Base-by-base conservation (phyloP, 2,329 filamentous ascomycete species). In the Neoscytalidium dimidiatum region DNA sequence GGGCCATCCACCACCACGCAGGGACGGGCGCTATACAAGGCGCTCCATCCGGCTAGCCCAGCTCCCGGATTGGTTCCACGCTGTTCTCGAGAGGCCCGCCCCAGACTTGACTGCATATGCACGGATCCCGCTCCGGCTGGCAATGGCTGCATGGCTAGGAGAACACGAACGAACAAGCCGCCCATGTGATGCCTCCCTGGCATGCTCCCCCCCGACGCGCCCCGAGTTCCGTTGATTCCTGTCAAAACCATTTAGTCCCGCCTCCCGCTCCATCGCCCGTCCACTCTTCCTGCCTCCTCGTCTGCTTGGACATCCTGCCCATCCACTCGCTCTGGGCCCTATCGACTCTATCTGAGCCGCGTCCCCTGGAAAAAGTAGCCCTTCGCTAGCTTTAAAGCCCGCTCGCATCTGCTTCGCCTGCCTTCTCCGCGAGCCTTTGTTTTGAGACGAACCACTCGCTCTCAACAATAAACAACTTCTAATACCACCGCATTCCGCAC, bases 311-410 rank as follows among this genome's bases (percentile, higher is more conserved):
- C 14, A 41, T 7, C 52, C 23, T 8, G 53, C 53, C 53, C 53
- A 58, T 58, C 41, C 56, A 60, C 56, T 60, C 56, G 56, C 56
- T 60, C 56, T 60, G 56, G 56, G 56, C 56, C 38, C 53, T 41
- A 33, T 19, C 21, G 46, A 26, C 46, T 8, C 43, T 3, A 8
- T 46, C 43, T 46, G 33, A 35, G 41, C 41, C 2, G 11, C 41
- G 41, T 44, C 41, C 6, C 33, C 33, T 14, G 33, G 33, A 7
- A 35, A 11, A 11, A 14, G n/a, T n/a, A n/a, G n/a, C 19, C n/a
- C 43, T 7, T 21, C 43, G n/a, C 43, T 23, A 51, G 6, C 28
- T 52, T 52, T 19, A 33, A 52, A 52, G 28, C 17, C 17, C 7
- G 4, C 14, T 46, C 43, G 4, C 3, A n/a, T 14, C 38, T 17